Conservation (phyloP, 148 eudicot species). For the Bassia scoparia region DNA sequence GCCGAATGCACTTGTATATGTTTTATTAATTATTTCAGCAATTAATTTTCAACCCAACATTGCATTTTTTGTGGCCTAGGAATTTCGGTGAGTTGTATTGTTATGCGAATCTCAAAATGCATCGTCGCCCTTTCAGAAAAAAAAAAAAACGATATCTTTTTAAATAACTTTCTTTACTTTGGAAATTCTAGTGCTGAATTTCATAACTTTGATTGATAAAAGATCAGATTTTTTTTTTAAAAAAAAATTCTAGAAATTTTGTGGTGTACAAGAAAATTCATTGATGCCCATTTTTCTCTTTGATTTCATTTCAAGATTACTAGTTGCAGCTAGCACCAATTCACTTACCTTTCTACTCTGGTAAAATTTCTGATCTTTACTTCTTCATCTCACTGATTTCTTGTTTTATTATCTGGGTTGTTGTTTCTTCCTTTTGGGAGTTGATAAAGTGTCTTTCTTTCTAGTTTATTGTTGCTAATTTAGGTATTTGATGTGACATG, state of each 20-base stretch:
- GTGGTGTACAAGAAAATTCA: constrained; percentile 9
- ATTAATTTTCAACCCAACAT: not conserved
- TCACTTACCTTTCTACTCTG: not conserved
- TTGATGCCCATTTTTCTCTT: constrained; percentile 6
- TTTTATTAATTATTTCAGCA: not conserved
- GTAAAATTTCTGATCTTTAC: constrained; percentile 1
- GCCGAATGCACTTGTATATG: not conserved
- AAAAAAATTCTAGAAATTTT: not conserved
- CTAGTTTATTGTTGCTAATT: not conserved
- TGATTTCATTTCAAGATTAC: not conserved
- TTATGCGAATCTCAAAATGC: constrained; percentile 24
- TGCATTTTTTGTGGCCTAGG: constrained; percentile 18
- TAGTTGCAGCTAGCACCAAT: not conserved
- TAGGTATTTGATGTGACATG: not conserved
- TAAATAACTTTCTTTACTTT: not conserved
- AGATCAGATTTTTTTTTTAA: constrained; percentile 5
- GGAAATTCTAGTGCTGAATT: not conserved
- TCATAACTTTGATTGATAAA: not conserved
- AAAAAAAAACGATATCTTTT: not conserved
- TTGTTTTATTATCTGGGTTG: not conserved
- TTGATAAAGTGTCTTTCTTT: too few relatives aligned
- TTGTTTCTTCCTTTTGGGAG: not conserved
- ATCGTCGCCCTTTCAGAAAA: not conserved
- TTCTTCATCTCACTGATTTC: not conserved
- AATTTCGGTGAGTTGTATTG: constrained; percentile 16